Percentiles rank a stretch among this genome's conserved stretches.
These are phyloP conservation scores for Aspergillus sp. DNA, from an alignment of 2,329 filamentous ascomycete species.

Conservation along the genomic window DNA sequence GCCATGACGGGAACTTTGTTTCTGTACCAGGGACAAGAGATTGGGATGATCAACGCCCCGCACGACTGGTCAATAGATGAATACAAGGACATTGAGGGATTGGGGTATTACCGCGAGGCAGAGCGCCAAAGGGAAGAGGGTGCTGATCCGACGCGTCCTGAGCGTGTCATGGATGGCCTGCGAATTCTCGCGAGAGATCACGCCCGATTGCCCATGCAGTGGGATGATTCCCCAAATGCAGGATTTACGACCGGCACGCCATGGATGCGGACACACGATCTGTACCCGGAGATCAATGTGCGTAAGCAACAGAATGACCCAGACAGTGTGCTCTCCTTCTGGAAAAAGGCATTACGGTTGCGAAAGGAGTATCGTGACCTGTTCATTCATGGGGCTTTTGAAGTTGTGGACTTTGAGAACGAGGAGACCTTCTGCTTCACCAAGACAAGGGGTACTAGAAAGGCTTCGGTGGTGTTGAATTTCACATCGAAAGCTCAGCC, in stretches of 20 bases:
- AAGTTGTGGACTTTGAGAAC: constrained; percentile 15
- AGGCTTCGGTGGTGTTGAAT: constrained; percentile 14
- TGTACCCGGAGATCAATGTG: constrained; percentile 39
- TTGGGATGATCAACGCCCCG: constrained; percentile 53
- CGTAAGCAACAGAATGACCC: constrained; percentile 46
- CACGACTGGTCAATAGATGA: constrained; percentile 45
- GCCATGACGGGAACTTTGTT: constrained; percentile 52
- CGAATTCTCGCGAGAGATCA: constrained; percentile 53
- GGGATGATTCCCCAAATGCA: constrained; percentile 52
- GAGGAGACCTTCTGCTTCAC: constrained; percentile 16
- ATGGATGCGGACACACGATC: constrained; percentile 58
- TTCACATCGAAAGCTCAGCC: constrained; percentile 4
- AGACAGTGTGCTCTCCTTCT: constrained; percentile 54
- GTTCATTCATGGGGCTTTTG: constrained; percentile 14
- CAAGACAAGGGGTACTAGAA: constrained; percentile 10
- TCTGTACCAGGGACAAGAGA: constrained; percentile 58
- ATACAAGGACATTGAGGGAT: constrained; percentile 39
- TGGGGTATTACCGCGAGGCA: constrained; percentile 44
- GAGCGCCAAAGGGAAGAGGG: constrained; percentile 35
- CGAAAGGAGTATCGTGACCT: constrained; percentile 55
- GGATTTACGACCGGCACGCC: constrained; percentile 57
- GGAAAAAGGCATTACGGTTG: constrained; percentile 49
- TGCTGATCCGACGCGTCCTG: constrained; percentile 21
- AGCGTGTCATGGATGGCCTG: constrained; percentile 28
- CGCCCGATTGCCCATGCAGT: constrained; percentile 64